Conservation (phyloP, 768 basidiomycete species). For the Pholiota conissans region DNA sequence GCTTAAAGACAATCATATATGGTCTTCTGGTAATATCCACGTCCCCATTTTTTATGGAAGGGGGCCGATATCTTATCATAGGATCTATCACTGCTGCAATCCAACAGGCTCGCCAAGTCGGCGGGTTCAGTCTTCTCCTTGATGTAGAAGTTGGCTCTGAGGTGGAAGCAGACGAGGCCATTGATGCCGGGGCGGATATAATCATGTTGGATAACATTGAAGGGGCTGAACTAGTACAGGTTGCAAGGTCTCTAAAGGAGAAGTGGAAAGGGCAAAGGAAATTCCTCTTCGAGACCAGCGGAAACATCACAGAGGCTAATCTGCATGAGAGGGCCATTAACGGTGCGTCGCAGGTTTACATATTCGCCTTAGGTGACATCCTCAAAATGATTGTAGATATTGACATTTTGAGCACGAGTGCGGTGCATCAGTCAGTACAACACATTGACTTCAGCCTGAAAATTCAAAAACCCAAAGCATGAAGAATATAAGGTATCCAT, state of each 20-base stretch:
- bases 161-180: conserved; percentile 95
- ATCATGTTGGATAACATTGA: conserved; percentile 96
- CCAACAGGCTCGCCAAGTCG: conserved; percentile 79
- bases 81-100: conserved; percentile 93
- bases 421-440: conserved; percentile 87
- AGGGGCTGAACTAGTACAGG: conserved; percentile 65
- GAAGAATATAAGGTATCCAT: conserved; percentile 2
- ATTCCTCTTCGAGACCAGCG: conserved; percentile 92
- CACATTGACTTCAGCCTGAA: conserved; percentile 98
- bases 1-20: conserved; percentile 99
- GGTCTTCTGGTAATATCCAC: conserved; percentile 78
- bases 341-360: conserved; percentile 46
- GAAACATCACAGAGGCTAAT: conserved; percentile 90
- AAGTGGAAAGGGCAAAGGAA: conserved; percentile 81
- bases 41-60: conserved; percentile 1
- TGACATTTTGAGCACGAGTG: conserved; percentile 91
- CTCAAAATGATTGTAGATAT: conserved; percentile 58
- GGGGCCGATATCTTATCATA: conserved; percentile 22
- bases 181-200: conserved; percentile 91
- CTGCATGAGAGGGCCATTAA: conserved; percentile 78
- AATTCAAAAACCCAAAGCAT: conserved; percentile 66
- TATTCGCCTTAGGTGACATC: neutral
- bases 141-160: conserved; percentile 93
- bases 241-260: conserved; percentile 70
- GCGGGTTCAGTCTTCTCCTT: conserved; percentile 88